Base-by-base conservation (phyloP, 148 eudicot species). In the Bassia scoparia region DNA sequence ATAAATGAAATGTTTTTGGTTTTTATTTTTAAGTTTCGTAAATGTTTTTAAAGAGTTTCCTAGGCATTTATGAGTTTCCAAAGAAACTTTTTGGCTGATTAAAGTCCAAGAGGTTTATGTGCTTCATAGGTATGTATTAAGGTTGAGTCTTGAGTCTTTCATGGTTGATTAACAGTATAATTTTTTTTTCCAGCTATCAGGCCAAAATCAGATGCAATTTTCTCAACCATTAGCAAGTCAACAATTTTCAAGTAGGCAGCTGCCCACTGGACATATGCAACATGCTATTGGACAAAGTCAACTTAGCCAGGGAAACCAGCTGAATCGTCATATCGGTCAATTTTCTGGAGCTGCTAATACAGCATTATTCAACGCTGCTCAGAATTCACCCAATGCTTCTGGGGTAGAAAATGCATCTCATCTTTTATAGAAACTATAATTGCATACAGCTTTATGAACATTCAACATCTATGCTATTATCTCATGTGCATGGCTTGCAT, bases 351-450 rank as follows among this genome's bases (percentile, higher is more conserved):
- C 88, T 67, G 96, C 96, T 70, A 96, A 92, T 83, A 90, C 90
- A 82, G 96, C 99, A n/a, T 76, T 96, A 70, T 96, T 88, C 80
- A 96, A 83, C 75, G 90, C 96, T 67, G 94, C 99, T 72, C 99
- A 96, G 80, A 80, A 78, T 76, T 84, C 93, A 72, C 92, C 99
- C 72, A 88, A 86, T 79, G 77, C 87, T 71, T 87, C 92, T 74
- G 89, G 92, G 97, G 99, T 96, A 35, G 85, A 89, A 74, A 71
- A 75, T 56, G 12, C 41, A 68, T 46, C 60, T 74, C 31, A 24
- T 67, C 65, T 82, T 75, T 69, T 37, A 38, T 61, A 46, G 54
- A 66, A 56, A 29, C 33, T 55, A 21, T 74, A 54, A 69, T 61
- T 55, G 43, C 66, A 23, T 67, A 53, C 14, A 54, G 23, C 50